Evolutionary conservation across 2,329 filamentous ascomycete species (phyloP), one percentile per base, ranked within the genome.

Genomic region (Colletotrichum lupini): DNA sequence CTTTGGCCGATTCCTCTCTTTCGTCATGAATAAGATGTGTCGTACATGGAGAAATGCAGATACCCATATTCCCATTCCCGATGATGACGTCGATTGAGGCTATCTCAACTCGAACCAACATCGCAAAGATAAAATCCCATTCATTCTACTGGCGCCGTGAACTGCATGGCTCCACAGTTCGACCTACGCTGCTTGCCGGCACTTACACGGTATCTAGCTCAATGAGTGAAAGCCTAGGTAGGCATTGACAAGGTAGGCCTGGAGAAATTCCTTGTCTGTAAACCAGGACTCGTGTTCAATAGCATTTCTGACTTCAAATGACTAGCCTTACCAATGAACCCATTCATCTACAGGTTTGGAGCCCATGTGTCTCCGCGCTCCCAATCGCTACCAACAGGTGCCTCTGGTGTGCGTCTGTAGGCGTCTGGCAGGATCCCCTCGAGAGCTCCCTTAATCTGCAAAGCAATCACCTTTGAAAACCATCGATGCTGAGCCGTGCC

Each of bases 361-460:
- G 24, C 52, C 52, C 24, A 30, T 4, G 24, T 46, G 3, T 16
- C 16, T 5, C n/a, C 30, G 9, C 19, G 8, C 3, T 19, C 3
- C 42, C 22, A 57, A 5, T 49, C 32, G 3, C 1, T 14, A 4
- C 16, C 53, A 4, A 12, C 19, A 11, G 2, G 11, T 11, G 32
- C 11, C 8, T 16, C 35, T 19, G 70, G 70, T 4, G 67, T 73
- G 0, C 26, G 42, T 7, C 71, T 37, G 5, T 74, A 74, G 0
- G 74, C 72, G 1, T 75, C 65, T 0, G 82, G 83, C 59, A 86
- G 57, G 1, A 81, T 56, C 1, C 81, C 82, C 64, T 80, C 80
- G 0, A 83, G 69, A 0, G 69, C 77, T 0, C 80, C 79, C 75
- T 83, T 82, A 75, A 85, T 82, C 77, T 83, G 82, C 61, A 80